Evolutionary conservation across 768 basidiomycete species (phyloP).

Genomic region (Trametes cinnabarina): DNA sequence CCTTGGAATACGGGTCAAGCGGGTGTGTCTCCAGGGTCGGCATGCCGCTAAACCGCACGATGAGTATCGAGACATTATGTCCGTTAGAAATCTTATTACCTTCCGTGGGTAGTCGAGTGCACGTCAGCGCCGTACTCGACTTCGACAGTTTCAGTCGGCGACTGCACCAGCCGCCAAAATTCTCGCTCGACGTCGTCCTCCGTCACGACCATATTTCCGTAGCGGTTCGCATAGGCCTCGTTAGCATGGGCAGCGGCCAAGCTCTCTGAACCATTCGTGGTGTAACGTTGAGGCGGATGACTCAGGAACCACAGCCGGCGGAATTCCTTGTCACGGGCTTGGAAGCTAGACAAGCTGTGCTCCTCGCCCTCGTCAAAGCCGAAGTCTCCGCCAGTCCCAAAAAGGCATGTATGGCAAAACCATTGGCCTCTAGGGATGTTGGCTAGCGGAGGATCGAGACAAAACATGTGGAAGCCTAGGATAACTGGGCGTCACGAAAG

Average conservation of each 20-base stretch:
- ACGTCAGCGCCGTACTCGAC: conserved; percentile 99
- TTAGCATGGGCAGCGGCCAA: conserved; percentile 1
- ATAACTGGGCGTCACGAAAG: not conserved
- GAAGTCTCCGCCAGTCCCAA: conserved; percentile 91
- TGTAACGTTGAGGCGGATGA: conserved; percentile 55
- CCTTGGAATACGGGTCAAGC: conserved; percentile 77
- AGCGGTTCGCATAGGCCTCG: conserved; percentile 52
- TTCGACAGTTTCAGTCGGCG: conserved; percentile 87
- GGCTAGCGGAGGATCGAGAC: conserved; percentile 86
- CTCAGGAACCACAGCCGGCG: conserved; percentile 83
- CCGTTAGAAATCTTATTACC: conserved; percentile 47
- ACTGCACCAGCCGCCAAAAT: conserved; percentile 96
- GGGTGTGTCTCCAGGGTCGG: conserved; percentile 95
- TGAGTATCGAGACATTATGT: not conserved
- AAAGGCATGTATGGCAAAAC: conserved; percentile 91
- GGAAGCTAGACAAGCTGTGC: conserved; percentile 88
- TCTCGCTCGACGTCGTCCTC: conserved; percentile 93
- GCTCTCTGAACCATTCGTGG: conserved; percentile 11
- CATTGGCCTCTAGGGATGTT: conserved; percentile 91
- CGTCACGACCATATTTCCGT: conserved; percentile 64
- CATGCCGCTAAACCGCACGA: conserved; percentile 65
- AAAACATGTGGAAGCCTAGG: conserved; percentile 93
- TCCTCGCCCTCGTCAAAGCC: conserved; percentile 99
- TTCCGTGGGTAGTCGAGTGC: conserved; percentile 95
- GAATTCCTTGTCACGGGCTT: conserved; percentile 87